phyloP scores from a whole-genome alignment of 495 filamentous ascomycete genomes.

The Penicillium robsamsonii region DNA sequence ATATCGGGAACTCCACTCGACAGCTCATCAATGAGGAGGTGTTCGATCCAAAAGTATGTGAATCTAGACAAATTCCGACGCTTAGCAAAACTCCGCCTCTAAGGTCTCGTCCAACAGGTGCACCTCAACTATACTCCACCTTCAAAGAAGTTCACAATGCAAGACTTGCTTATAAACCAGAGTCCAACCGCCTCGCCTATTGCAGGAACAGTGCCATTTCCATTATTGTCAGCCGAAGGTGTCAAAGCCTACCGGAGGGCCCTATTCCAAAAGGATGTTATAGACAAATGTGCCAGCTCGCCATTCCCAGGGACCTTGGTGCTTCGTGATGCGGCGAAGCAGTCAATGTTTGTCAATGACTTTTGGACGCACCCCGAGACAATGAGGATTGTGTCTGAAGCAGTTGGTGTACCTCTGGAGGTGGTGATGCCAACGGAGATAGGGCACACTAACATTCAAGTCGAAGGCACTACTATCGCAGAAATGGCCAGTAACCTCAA shows the following conservation, averaged over 20 bases:
- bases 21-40: not conserved
- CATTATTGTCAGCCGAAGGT: constrained; percentile 18
- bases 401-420: constrained; percentile 27
- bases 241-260: constrained; percentile 27
- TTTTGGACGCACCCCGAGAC: constrained; percentile 35
- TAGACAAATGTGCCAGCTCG: constrained; percentile 18
- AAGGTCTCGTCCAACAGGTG: constrained; percentile 7
- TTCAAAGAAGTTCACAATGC: constrained; percentile 19
- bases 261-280: constrained; percentile 16
- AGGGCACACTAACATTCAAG: constrained; percentile 37
- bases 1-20: not conserved
- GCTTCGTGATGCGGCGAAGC: constrained; percentile 26
- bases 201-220: constrained; percentile 24
- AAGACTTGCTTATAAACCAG: constrained; percentile 16
- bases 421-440: constrained; percentile 34
- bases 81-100: not conserved
- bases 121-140: constrained; percentile 21
- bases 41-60: constrained; percentile 14
- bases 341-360: constrained; percentile 30
- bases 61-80: not conserved
- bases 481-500: constrained; percentile 24
- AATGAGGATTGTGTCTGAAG: constrained; percentile 27
- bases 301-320: constrained; percentile 27
- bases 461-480: constrained; percentile 18
- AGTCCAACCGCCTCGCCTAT: constrained; percentile 17